Evolutionary conservation across 2,329 filamentous ascomycete genomes (phyloP).

Genomic region (Hirsutella thompsonii): DNA sequence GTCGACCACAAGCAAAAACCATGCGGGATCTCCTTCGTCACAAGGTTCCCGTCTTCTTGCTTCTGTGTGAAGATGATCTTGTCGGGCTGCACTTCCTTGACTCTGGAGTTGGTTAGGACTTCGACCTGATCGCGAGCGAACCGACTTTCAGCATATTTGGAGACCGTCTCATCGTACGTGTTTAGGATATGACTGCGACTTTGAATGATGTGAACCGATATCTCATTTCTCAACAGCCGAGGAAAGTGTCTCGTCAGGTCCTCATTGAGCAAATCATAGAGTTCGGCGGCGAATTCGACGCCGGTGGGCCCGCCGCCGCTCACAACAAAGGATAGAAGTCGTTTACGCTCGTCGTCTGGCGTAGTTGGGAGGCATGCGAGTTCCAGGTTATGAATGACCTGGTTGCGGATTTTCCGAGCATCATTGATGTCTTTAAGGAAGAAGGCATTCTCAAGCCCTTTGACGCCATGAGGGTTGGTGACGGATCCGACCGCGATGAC

Average conservation of each 20-base stretch:
- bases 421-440: conserved; percentile 95
- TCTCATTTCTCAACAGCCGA: conserved; percentile 84
- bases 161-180: conserved; percentile 92
- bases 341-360: conserved; percentile 70
- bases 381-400: conserved; percentile 81
- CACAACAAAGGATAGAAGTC: conserved; percentile 88
- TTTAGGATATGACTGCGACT: conserved; percentile 91
- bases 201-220: conserved; percentile 94
- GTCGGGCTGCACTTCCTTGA: conserved; percentile 75
- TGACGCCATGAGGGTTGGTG: conserved; percentile 91
- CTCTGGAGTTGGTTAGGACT: conserved; percentile 82
- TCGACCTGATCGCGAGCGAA: conserved; percentile 88
- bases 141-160: conserved; percentile 78
- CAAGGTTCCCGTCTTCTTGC: conserved; percentile 52
- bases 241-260: conserved; percentile 78
- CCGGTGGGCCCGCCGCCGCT: conserved; percentile 92
- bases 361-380: conserved; percentile 88
- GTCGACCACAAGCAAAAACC: conserved; percentile 98
- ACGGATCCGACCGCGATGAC: conserved; percentile 84
- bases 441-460: conserved; percentile 83
- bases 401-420: conserved; percentile 77
- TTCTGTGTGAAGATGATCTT: conserved; percentile 85
- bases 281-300: conserved; percentile 92
- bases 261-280: conserved; percentile 94
- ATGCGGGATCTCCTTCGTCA: conserved; percentile 90